Conservation (phyloP, 2,329 filamentous ascomycete species). For the Fusarium xyrophilum region DNA sequence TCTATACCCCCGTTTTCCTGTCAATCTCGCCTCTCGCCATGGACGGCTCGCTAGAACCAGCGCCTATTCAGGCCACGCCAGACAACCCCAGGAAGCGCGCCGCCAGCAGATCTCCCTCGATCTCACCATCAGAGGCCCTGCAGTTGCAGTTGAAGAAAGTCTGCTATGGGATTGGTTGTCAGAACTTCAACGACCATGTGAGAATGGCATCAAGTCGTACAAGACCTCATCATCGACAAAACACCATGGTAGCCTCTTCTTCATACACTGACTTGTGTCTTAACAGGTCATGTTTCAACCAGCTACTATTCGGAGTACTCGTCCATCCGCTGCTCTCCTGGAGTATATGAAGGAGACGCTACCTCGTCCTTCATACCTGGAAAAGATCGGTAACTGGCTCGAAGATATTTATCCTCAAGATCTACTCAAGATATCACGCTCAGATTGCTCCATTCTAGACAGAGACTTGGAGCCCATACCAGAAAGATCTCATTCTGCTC, state of each 20-base stretch:
- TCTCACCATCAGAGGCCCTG: not conserved
- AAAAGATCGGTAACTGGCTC: constrained; percentile 9
- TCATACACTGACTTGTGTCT: not conserved
- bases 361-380: not conserved
- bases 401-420: constrained; percentile 5
- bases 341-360: constrained; percentile 3
- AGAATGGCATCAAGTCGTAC: not conserved
- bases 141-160: not conserved
- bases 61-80: not conserved
- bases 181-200: not conserved
- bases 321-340: not conserved
- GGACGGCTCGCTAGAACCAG: not conserved
- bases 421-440: not conserved
- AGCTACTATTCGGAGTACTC: not conserved
- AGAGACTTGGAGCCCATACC: not conserved
- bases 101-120: not conserved
- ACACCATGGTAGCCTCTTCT: not conserved
- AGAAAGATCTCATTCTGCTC: not conserved
- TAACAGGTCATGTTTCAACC: constrained; percentile 9
- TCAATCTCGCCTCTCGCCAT: not conserved
- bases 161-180: not conserved
- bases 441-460: not conserved
- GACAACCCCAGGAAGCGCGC: not conserved
- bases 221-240: not conserved
- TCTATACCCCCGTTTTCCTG: not conserved